Evolutionary conservation across 2,329 filamentous ascomycete genomes (phyloP).

Genomic region (Hymenoscyphus repandus): DNA sequence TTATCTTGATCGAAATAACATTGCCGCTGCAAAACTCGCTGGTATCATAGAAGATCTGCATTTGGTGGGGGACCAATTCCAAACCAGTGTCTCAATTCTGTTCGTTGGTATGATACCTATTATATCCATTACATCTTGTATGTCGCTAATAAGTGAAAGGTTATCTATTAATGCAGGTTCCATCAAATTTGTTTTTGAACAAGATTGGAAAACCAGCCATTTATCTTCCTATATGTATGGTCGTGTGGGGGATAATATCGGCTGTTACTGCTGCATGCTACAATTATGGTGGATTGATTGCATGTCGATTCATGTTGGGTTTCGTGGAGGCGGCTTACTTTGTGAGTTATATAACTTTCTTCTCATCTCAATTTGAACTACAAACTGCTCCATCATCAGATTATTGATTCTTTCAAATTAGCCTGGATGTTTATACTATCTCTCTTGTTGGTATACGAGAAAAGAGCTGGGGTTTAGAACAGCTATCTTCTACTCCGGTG

Average conservation of each 20-base stretch:
- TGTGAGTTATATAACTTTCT: constrained; percentile 26
- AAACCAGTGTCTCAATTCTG: constrained; percentile 37
- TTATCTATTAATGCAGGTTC: constrained; percentile 39
- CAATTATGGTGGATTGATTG: constrained; percentile 41
- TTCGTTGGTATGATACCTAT: constrained; percentile 28
- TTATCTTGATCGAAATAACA: constrained; percentile 56
- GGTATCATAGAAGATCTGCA: constrained; percentile 41
- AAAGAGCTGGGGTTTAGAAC: constrained; percentile 63
- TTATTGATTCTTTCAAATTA: background rate
- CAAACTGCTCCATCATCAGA: background rate
- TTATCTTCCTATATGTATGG: constrained; percentile 46
- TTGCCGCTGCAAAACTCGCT: constrained; percentile 48
- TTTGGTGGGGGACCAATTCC: constrained; percentile 37
- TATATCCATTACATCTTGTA: background rate
- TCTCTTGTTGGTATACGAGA: constrained; percentile 64
- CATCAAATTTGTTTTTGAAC: constrained; percentile 44
- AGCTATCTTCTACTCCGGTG: constrained; percentile 62
- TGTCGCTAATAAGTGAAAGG: constrained; percentile 8
- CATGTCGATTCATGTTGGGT: constrained; percentile 45
- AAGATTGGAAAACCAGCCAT: constrained; percentile 44
- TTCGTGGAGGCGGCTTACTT: constrained; percentile 53
- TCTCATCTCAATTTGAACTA: background rate
- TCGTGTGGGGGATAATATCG: constrained; percentile 45
- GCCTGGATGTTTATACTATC: constrained; percentile 51
- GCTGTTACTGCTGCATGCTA: constrained; percentile 43